A percentile compares a stretch with the other conserved stretches of the same genome.
Evolutionary conservation across 352 stramenopile genomes (phyloP).

Genomic region (Pythium biforme): DNA sequence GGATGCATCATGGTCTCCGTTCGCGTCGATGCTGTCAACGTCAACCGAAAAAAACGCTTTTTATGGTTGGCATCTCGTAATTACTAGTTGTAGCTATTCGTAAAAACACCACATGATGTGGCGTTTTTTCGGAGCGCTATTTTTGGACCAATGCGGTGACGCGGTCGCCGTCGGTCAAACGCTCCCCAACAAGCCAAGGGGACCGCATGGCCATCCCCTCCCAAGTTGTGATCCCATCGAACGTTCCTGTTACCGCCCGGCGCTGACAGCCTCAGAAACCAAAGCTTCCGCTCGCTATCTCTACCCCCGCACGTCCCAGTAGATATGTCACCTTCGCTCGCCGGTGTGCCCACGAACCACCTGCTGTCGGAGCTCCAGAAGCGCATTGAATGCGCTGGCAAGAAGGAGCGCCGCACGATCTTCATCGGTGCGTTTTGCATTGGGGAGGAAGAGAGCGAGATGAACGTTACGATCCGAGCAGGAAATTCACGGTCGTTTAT

Average conservation of each 20-base stretch:
- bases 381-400: constrained; percentile 88
- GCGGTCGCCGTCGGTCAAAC: constrained; percentile 3
- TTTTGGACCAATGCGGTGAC: constrained; percentile 28
- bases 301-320: neutral
- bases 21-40: too few species aligned
- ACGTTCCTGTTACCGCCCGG: neutral
- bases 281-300: constrained; percentile 16
- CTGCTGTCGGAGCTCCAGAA: constrained; percentile 91
- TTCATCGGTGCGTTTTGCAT: constrained; percentile 84
- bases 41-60: constrained; percentile 18
- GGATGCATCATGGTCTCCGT: neutral
- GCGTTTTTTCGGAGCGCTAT: neutral
- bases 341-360: constrained; percentile 74
- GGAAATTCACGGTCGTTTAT: neutral
- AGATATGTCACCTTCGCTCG: constrained; percentile 56
- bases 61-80: constrained; percentile 8
- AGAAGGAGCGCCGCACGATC: constrained; percentile 94
- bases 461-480: too few species aligned
- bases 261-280: constrained; percentile 18
- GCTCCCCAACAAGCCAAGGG: neutral
- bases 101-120: constrained; percentile 15
- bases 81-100: constrained; percentile 5
- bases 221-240: constrained; percentile 9
- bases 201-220: neutral
- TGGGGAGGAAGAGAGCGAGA: neutral